A percentile compares a stretch with the other conserved stretches of the same genome.
phyloP scores from a whole-genome alignment of 768 basidiomycete genomes.

The Rhodotorula paludigena region DNA sequence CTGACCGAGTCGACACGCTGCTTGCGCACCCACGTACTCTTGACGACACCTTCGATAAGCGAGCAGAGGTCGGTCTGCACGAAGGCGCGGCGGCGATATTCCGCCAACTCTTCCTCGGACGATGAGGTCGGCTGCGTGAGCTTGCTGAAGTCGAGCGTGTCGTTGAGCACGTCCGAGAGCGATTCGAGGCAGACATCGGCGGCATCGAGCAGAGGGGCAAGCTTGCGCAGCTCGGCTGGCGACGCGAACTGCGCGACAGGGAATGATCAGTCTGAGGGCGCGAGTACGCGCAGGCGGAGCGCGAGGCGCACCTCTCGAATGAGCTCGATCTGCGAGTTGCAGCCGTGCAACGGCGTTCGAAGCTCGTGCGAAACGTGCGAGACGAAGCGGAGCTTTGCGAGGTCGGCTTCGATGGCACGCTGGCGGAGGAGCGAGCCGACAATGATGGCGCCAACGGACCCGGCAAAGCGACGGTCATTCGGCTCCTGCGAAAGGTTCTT shows the following conservation, averaged over 20 bases:
- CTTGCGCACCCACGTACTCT: conserved; percentile 26
- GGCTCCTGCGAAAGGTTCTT: conserved; percentile 7
- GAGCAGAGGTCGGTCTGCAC: not conserved
- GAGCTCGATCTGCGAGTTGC: conserved; percentile 29
- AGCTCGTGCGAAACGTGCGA: conserved; percentile 29
- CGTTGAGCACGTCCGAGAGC: conserved; percentile 27
- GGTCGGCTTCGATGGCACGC: conserved; percentile 26
- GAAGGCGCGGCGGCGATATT: not conserved
- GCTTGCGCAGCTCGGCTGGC: conserved; percentile 1
- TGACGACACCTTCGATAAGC: conserved; percentile 15
- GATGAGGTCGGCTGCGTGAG: conserved; percentile 3
- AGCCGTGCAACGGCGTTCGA: conserved; percentile 16
- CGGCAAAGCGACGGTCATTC: conserved; percentile 11
- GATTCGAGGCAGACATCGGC: conserved; percentile 30
- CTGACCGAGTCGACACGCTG: conserved; percentile 20
- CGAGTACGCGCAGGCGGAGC: no score
- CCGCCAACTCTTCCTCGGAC: not conserved
- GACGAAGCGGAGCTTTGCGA: conserved; percentile 30
- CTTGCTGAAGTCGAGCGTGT: conserved; percentile 35
- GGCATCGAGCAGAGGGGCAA: conserved; percentile 28
- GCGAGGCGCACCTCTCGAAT: conserved; percentile 28
- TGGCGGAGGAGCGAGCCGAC: conserved; percentile 20
- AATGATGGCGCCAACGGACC: conserved; percentile 23
- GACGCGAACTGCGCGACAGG: conserved; percentile 13
- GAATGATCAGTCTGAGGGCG: not conserved